These are phyloP conservation scores for Fusarium denticulatum DNA, from an alignment of 2,329 filamentous ascomycete genomes.

Conservation along the genomic window DNA sequence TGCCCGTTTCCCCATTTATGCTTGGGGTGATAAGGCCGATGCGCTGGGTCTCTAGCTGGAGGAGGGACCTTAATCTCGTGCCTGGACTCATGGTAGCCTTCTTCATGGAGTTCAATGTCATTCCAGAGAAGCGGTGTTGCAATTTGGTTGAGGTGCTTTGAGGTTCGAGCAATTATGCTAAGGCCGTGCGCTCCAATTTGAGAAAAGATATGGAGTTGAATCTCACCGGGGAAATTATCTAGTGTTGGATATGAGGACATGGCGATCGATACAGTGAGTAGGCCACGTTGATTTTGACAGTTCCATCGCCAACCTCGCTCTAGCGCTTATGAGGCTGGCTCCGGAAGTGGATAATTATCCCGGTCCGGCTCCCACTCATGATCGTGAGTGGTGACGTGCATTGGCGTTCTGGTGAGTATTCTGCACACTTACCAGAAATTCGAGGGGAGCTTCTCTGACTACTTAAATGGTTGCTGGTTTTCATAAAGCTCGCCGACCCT, in stretches of 20 bases:
- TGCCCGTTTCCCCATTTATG: not conserved
- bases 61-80: not conserved
- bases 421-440: not conserved
- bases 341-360: not conserved
- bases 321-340: not conserved
- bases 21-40: not conserved
- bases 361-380: not conserved
- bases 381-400: not conserved
- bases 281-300: not conserved
- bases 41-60: not conserved
- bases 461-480: no score
- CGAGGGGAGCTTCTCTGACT: no score
- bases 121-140: slow-evolving; percentile 21
- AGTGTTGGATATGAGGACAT: not conserved
- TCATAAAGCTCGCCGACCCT: not conserved
- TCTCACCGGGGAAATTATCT: not conserved
- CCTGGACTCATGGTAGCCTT: slow-evolving; percentile 8
- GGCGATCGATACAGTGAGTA: no score
- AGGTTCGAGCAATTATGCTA: not conserved
- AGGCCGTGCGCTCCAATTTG: not conserved
- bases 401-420: not conserved
- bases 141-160: not conserved
- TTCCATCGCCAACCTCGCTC: not conserved
- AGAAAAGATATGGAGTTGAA: not conserved
- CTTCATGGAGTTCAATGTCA: slow-evolving; percentile 25